A percentile compares a stretch with the other conserved stretches of the same genome.
Conservation (phyloP, 371 early-diverging fungal genomes). For the Circinella umbellata region DNA sequence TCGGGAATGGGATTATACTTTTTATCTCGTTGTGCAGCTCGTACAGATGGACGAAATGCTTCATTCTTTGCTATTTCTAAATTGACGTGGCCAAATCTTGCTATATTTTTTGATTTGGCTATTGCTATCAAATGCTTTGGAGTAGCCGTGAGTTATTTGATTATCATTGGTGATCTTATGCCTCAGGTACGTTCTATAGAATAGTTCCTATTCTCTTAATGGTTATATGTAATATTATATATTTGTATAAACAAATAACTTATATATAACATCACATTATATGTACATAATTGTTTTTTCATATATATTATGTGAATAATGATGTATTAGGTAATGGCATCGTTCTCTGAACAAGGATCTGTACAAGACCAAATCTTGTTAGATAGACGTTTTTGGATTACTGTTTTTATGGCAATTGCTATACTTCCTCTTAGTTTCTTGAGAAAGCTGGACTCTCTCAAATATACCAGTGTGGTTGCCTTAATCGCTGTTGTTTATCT, state of each 20-base stretch:
- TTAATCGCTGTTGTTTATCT: constrained; percentile 91
- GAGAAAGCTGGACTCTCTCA: constrained; percentile 89
- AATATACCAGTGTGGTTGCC: constrained; percentile 94
- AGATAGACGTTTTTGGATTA: constrained; percentile 87
- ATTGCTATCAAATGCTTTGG: constrained; percentile 99
- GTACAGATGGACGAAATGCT: constrained; percentile 75
- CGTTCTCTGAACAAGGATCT: constrained; percentile 27
- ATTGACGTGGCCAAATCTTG: constrained; percentile 91
- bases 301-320: too few relatives aligned
- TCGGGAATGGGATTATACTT: constrained; percentile 88
- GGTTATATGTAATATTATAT: too few relatives aligned
- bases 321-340: constrained; percentile 35
- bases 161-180: constrained; percentile 96
- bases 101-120: constrained; percentile 92
- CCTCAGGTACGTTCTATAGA: constrained; percentile 61
- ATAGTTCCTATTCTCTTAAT: too few relatives aligned
- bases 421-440: constrained; percentile 86
- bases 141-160: constrained; percentile 98
- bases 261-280: too few relatives aligned
- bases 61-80: constrained; percentile 92
- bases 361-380: constrained; percentile 38
- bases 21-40: constrained; percentile 75
- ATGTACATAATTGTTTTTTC: too few relatives aligned
- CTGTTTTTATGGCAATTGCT: constrained; percentile 66
- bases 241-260: too few relatives aligned